Evolutionary conservation across 371 early-diverging fungal genomes (phyloP).

Genomic region (Circinella umbellata): DNA sequence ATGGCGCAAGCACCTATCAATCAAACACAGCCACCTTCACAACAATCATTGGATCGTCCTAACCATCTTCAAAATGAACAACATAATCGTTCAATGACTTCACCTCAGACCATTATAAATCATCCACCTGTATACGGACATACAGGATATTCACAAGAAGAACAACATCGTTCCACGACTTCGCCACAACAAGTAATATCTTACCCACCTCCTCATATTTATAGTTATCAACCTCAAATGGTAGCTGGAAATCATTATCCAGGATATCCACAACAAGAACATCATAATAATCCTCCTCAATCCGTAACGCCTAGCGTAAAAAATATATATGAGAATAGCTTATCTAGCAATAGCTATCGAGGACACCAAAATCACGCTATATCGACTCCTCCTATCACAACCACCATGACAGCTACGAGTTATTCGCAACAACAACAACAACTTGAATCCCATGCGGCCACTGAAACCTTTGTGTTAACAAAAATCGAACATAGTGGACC

Average conservation of each 20-base stretch:
- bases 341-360: neutral
- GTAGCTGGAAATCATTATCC: no score
- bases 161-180: no score
- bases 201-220: no score
- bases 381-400: neutral
- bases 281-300: neutral
- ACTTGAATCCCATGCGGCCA: neutral
- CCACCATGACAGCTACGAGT: neutral
- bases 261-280: neutral
- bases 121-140: no score
- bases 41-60: neutral
- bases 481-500: conserved; percentile 18
- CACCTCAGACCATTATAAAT: neutral
- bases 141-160: no score
- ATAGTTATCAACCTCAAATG: no score
- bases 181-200: no score
- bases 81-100: neutral
- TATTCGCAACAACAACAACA: conserved; percentile 1
- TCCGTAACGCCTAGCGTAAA: no score
- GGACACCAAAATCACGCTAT: neutral
- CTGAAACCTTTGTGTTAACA: conserved; percentile 2
- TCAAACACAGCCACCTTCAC: neutral
- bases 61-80: neutral
- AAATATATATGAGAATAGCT: no score
- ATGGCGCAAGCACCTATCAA: neutral